A percentile compares a stretch with the other conserved stretches of the same genome.
These are phyloP conservation scores for Arthrobotrys musiformis DNA, from an alignment of 2,329 filamentous ascomycete species.

Conservation along the genomic window DNA sequence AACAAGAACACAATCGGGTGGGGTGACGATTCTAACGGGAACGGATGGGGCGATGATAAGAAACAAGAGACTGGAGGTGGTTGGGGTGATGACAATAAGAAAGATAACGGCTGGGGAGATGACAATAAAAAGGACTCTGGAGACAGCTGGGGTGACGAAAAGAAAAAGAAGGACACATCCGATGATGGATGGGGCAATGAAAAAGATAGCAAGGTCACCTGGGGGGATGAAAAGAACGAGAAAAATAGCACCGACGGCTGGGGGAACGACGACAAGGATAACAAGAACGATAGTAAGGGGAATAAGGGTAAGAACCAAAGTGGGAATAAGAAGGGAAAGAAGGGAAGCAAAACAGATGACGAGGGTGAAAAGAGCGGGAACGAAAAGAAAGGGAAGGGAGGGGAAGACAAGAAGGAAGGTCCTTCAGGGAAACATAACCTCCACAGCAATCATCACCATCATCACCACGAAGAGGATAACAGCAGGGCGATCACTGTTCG, in stretches of 20 bases:
- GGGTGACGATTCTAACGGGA: background rate
- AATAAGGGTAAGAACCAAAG: conserved; percentile 18
- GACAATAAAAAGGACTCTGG: conserved; percentile 3
- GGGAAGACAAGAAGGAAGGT: conserved; percentile 24
- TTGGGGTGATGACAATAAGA: background rate
- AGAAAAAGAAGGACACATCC: conserved; percentile 5
- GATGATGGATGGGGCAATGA: conserved; percentile 17
- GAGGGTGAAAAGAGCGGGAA: conserved; percentile 20
- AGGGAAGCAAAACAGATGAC: conserved; percentile 26
- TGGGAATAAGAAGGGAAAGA: conserved; percentile 29
- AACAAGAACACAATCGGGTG: background rate
- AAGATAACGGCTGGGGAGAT: conserved; percentile 22
- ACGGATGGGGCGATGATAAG: background rate
- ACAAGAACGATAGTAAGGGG: background rate
- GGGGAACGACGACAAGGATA: conserved; percentile 5
- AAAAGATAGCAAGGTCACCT: background rate
- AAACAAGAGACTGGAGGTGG: background rate
- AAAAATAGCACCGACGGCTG: background rate
- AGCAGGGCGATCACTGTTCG: conserved; percentile 25
- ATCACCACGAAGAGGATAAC: conserved; percentile 27
- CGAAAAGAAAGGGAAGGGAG: conserved; percentile 20
- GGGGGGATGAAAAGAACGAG: background rate
- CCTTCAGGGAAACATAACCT: background rate
- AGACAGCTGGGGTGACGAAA: background rate
- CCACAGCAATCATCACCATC: conserved; percentile 39